These are phyloP conservation scores for Clarkia xantiana DNA, from an alignment of 345 rosid genomes.

Conservation along the genomic window DNA sequence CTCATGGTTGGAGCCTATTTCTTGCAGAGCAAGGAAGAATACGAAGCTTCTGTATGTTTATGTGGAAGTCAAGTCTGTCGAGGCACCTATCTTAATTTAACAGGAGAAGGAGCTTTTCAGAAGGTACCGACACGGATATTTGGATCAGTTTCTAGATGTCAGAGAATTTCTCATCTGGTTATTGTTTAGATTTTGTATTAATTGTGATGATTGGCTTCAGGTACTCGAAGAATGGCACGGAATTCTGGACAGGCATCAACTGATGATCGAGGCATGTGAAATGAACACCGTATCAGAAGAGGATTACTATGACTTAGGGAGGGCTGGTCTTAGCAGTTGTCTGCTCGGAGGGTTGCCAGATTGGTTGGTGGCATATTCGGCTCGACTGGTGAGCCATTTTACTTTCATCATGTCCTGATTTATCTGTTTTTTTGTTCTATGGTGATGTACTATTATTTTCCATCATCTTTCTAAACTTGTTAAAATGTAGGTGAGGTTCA, in stretches of 20 bases:
- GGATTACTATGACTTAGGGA: constrained; percentile 89
- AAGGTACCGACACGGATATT: constrained; percentile 37
- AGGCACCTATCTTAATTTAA: constrained; percentile 97
- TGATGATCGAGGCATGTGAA: constrained; percentile 89
- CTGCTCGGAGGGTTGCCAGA: constrained; percentile 95
- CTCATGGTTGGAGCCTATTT: constrained; percentile 9
- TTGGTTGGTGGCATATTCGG: constrained; percentile 92
- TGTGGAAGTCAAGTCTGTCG: constrained; percentile 99
- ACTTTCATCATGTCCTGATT: constrained; percentile 3
- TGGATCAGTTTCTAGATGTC: background rate
- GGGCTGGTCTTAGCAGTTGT: constrained; percentile 97
- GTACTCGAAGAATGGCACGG: constrained; percentile 91
- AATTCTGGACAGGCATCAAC: constrained; percentile 60
- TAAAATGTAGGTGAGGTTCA: constrained; percentile 80
- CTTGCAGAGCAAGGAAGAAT: constrained; percentile 94
- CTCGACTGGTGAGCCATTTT: constrained; percentile 59
- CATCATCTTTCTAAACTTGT: constrained; percentile 2
- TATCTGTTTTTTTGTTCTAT: background rate
- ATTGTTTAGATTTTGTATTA: constrained; percentile 2
- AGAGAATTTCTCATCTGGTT: background rate
- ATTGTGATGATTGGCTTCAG: constrained; percentile 25
- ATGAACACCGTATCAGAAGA: constrained; percentile 76
- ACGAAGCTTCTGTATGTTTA: constrained; percentile 98
- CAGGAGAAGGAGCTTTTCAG: constrained; percentile 96
- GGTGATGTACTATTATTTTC: constrained; percentile 7